Conservation (phyloP, 441 rosid species). For the Monsonia emarginata region DNA sequence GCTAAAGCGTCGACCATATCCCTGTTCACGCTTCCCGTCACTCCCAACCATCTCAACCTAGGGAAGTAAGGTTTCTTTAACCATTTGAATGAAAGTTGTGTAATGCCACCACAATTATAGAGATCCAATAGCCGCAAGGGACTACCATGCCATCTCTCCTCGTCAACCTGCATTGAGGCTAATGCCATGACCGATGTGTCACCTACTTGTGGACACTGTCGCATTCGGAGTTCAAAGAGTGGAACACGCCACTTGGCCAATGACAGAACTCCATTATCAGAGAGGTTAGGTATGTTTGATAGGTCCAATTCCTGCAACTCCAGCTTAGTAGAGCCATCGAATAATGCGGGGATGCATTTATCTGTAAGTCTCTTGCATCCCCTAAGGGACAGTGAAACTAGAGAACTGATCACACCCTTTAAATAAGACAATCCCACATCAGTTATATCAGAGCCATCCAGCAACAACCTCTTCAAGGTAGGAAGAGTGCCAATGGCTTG, state of each 20-base stretch:
- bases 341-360: constrained; percentile 46
- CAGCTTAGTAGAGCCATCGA: constrained; percentile 54
- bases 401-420: constrained; percentile 39
- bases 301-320: constrained; percentile 63
- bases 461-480: constrained; percentile 42
- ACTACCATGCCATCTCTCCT: constrained; percentile 60
- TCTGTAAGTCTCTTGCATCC: constrained; percentile 84
- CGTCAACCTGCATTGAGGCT: constrained; percentile 67
- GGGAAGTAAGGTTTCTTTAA: constrained; percentile 79
- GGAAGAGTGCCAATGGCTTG: constrained; percentile 47
- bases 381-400: constrained; percentile 61
- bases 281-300: constrained; percentile 61
- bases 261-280: constrained; percentile 55
- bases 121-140: constrained; percentile 63
- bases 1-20: constrained; percentile 71
- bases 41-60: constrained; percentile 73
- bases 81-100: constrained; percentile 69
- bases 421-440: constrained; percentile 54
- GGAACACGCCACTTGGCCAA: constrained; percentile 58
- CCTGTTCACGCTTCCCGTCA: constrained; percentile 64
- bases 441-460: constrained; percentile 60
- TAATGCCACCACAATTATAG: constrained; percentile 71
- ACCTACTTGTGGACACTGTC: constrained; percentile 72
- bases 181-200: constrained; percentile 76
- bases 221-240: constrained; percentile 53